These are phyloP conservation scores for Echinochloa phyllopogon DNA, from an alignment of 176 grass and related monocot genomes.

Conservation along the genomic window DNA sequence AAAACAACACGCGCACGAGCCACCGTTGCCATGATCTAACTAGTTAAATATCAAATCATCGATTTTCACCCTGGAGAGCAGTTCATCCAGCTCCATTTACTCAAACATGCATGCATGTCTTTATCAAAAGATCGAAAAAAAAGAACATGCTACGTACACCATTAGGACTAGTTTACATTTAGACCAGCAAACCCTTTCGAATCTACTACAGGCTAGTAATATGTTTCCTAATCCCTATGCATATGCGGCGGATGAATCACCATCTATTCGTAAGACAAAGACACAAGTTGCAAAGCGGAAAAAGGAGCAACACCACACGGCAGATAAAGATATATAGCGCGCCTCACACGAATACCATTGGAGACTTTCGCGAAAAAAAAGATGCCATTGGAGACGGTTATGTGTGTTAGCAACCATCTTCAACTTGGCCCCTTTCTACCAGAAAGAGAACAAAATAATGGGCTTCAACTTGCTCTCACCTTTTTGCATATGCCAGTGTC, in stretches of 20 bases:
- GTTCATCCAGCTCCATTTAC: too few relatives aligned
- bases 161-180: too few relatives aligned
- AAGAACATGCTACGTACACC: too few relatives aligned
- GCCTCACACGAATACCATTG: conserved; percentile 28
- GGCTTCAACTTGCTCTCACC: not conserved
- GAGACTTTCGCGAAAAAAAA: not conserved
- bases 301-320: not conserved
- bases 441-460: not conserved
- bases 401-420: conserved; percentile 26
- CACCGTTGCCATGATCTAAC: too few relatives aligned
- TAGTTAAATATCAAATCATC: too few relatives aligned
- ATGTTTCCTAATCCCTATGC: too few relatives aligned
- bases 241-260: not conserved
- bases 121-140: too few relatives aligned
- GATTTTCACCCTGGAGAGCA: too few relatives aligned
- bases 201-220: too few relatives aligned
- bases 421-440: not conserved
- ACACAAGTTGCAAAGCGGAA: not conserved
- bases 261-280: not conserved
- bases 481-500: conserved; percentile 22
- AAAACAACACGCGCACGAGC: too few relatives aligned
- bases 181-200: too few relatives aligned
- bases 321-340: not conserved
- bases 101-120: not conserved
- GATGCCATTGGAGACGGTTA: conserved; percentile 37